Conservation (phyloP, 768 basidiomycete species). For the Lentinula raphanica region DNA sequence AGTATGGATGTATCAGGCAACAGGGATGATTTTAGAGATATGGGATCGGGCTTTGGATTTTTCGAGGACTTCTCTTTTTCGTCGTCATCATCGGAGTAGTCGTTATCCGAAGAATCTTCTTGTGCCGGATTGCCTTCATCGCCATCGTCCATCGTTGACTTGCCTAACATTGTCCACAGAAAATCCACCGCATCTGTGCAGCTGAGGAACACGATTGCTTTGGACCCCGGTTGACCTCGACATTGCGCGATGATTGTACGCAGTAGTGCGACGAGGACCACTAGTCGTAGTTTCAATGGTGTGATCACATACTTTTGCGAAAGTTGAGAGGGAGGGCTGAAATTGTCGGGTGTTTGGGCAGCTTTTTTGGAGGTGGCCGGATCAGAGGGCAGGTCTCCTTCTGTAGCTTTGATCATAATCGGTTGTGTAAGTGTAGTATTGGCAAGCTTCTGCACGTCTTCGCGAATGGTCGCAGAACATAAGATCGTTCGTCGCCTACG, state of each 20-base stretch:
- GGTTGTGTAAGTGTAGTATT: constrained; percentile 77
- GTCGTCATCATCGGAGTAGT: constrained; percentile 9
- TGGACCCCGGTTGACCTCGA: constrained; percentile 46
- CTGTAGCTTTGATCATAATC: constrained; percentile 74
- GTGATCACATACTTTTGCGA: constrained; percentile 86
- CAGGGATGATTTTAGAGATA: constrained; percentile 61
- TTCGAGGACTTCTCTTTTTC: constrained; percentile 1
- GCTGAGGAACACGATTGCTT: constrained; percentile 92
- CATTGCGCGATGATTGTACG: constrained; percentile 71
- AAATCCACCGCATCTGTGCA: constrained; percentile 98
- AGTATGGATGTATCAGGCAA: constrained; percentile 80
- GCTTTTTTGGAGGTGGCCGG: constrained; percentile 10
- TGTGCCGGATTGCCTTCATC: not conserved
- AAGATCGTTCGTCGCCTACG: constrained; percentile 77
- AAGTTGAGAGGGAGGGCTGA: constrained; percentile 93
- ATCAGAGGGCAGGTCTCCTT: constrained; percentile 34
- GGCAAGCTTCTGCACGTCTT: constrained; percentile 91
- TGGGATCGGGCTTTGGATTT: constrained; percentile 28
- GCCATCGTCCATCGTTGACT: constrained; percentile 6
- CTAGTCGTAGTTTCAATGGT: constrained; percentile 91
- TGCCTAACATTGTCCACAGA: constrained; percentile 73
- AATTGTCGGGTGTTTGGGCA: constrained; percentile 43
- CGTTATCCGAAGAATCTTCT: constrained; percentile 20
- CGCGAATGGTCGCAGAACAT: constrained; percentile 94
- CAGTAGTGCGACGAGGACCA: constrained; percentile 81